Evolutionary conservation across 2,329 filamentous ascomycete species (phyloP).

Genomic region (Coniochaeta prunicola): DNA sequence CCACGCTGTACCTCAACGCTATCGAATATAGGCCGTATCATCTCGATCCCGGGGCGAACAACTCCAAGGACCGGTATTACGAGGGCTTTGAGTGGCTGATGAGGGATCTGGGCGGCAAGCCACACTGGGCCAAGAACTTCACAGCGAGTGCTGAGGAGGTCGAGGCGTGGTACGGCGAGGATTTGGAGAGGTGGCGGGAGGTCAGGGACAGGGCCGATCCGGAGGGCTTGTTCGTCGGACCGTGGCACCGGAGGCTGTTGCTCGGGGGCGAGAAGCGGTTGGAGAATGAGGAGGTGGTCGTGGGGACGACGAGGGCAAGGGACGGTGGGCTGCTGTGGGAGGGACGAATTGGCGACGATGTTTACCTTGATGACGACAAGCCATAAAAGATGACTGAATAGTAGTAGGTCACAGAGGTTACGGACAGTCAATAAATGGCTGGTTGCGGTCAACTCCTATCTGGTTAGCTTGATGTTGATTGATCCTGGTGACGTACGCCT

Average conservation of each 20-base stretch:
- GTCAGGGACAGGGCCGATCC: constrained; percentile 62
- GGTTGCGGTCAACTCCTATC: too few relatives aligned
- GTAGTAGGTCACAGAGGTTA: too few relatives aligned
- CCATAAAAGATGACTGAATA: too few relatives aligned
- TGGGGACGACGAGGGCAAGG: background rate
- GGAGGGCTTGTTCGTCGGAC: constrained; percentile 74
- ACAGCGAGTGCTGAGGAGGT: constrained; percentile 47
- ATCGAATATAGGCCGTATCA: constrained; percentile 71
- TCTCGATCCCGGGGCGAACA: constrained; percentile 57
- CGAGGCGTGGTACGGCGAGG: constrained; percentile 51
- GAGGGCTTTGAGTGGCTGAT: constrained; percentile 77
- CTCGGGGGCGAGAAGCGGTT: background rate
- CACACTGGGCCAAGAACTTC: constrained; percentile 84
- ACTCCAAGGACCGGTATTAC: constrained; percentile 56
- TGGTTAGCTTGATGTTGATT: too few relatives aligned
- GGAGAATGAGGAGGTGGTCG: background rate
- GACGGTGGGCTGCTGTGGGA: background rate
- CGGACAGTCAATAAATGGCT: too few relatives aligned
- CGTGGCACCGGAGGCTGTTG: constrained; percentile 62
- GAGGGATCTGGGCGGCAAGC: constrained; percentile 65
- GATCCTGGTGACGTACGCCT: too few relatives aligned
- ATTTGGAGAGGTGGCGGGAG: constrained; percentile 53
- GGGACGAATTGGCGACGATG: background rate
- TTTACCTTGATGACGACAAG: too few relatives aligned
- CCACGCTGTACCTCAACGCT: constrained; percentile 73